A percentile compares a stretch with the other conserved stretches of the same genome.
phyloP scores from a whole-genome alignment of 495 filamentous ascomycete genomes.

The Choiromyces venosus region DNA sequence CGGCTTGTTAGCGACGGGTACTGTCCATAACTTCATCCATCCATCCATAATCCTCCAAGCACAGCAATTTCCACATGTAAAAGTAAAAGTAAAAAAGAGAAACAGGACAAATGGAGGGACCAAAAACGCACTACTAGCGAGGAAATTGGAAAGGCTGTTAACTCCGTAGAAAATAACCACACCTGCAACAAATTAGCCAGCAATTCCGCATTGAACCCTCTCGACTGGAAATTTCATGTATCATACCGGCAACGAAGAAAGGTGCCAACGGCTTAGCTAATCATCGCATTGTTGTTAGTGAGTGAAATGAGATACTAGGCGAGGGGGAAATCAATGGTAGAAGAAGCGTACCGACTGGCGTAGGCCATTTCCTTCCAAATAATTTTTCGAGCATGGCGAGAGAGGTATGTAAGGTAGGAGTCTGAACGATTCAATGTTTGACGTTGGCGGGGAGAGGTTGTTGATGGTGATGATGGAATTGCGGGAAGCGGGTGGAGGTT shows the following conservation, averaged over 20 bases:
- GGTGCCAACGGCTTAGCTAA: slow-evolving; percentile 82
- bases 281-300: slow-evolving; percentile 29
- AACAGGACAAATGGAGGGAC: slow-evolving; percentile 14
- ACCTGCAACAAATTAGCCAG: slow-evolving; percentile 51
- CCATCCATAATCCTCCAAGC: background rate
- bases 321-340: slow-evolving; percentile 20
- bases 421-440: background rate
- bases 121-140: slow-evolving; percentile 64
- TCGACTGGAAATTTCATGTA: slow-evolving; percentile 7
- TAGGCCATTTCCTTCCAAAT: slow-evolving; percentile 80
- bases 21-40: background rate
- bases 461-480: slow-evolving; percentile 36
- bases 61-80: slow-evolving; percentile 6
- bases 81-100: background rate
- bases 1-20: background rate
- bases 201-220: slow-evolving; percentile 20
- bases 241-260: slow-evolving; percentile 90
- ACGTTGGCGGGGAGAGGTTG: slow-evolving; percentile 17
- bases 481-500: slow-evolving; percentile 22
- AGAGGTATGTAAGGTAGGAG: background rate
- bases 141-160: slow-evolving; percentile 64
- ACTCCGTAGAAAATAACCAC: slow-evolving; percentile 78
- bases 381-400: slow-evolving; percentile 54
- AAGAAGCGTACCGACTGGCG: slow-evolving; percentile 68
- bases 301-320: slow-evolving; percentile 14